A percentile compares a stretch with the other conserved stretches of the same genome.
Evolutionary conservation across 2,329 filamentous ascomycete genomes (phyloP).

Genomic region (Apiospora aurea): DNA sequence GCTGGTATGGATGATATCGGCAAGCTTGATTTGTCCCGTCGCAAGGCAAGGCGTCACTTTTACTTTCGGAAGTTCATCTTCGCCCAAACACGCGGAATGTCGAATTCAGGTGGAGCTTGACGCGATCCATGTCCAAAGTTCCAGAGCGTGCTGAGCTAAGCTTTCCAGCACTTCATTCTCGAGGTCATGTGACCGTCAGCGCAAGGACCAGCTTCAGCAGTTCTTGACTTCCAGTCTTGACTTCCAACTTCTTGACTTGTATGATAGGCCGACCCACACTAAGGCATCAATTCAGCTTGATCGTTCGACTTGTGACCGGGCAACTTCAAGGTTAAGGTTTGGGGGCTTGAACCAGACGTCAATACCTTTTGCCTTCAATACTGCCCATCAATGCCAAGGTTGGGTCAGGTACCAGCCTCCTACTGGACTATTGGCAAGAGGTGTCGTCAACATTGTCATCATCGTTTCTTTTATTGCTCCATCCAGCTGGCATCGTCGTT

Average conservation of each 20-base stretch:
- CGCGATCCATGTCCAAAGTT: neutral
- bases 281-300: neutral
- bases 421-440: neutral
- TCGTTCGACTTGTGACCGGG: neutral
- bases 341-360: no score
- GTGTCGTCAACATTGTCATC: neutral
- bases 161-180: neutral
- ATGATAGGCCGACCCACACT: neutral
- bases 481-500: neutral
- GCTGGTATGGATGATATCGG: neutral
- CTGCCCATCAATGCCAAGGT: neutral
- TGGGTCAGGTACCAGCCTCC: neutral
- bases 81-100: conserved; percentile 10
- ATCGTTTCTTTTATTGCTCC: neutral
- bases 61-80: neutral
- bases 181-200: neutral
- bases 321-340: no score
- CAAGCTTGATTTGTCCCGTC: conserved; percentile 6
- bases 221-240: no score
- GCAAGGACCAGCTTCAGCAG: neutral
- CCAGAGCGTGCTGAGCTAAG: neutral
- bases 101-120: neutral
- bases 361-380: neutral
- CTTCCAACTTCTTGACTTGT: neutral
- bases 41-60: conserved; percentile 13